Percentiles rank a stretch among this genome's conserved stretches.
Evolutionary conservation across 2,329 filamentous ascomycete species (phyloP).

Genomic region (Fusarium keratoplasticum): DNA sequence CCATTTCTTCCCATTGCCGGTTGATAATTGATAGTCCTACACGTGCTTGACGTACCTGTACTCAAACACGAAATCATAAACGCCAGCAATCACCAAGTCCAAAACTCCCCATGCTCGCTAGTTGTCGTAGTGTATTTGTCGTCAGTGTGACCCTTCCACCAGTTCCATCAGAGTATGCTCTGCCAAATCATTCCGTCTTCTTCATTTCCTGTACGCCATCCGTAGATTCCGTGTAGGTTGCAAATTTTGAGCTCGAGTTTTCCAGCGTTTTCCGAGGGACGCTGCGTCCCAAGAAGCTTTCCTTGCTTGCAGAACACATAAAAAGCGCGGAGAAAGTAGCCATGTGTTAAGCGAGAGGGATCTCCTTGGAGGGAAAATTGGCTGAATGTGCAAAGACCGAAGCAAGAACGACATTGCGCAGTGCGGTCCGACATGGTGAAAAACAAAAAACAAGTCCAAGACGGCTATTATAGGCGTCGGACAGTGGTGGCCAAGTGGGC

Average conservation of each 20-base stretch:
- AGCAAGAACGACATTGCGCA: conserved; percentile 25
- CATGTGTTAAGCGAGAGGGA: conserved; percentile 30
- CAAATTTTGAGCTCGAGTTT: conserved; percentile 26
- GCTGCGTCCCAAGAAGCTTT: conserved; percentile 19
- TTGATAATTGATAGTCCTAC: conserved; percentile 16
- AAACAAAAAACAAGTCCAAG: not conserved
- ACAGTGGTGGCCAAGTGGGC: conserved; percentile 17
- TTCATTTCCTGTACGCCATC: conserved; percentile 27
- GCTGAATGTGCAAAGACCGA: conserved; percentile 21
- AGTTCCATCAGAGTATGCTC: conserved; percentile 5
- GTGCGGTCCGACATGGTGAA: conserved; percentile 11
- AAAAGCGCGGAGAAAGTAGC: conserved; percentile 28
- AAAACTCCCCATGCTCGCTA: conserved; percentile 38
- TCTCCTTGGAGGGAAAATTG: conserved; percentile 23
- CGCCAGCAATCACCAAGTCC: conserved; percentile 26
- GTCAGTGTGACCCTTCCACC: conserved; percentile 14
- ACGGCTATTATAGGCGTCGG: conserved; percentile 25
- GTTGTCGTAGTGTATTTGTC: conserved; percentile 27
- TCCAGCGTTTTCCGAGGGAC: conserved; percentile 24
- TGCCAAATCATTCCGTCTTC: conserved; percentile 18
- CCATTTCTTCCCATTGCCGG: conserved; percentile 1
- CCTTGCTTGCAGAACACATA: conserved; percentile 28
- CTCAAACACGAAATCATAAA: conserved; percentile 34
- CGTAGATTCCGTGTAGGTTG: conserved; percentile 14
- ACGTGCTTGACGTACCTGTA: conserved; percentile 27